Evolutionary conservation across 2,329 filamentous ascomycete genomes (phyloP).

Genomic region (Daldinia sp.): DNA sequence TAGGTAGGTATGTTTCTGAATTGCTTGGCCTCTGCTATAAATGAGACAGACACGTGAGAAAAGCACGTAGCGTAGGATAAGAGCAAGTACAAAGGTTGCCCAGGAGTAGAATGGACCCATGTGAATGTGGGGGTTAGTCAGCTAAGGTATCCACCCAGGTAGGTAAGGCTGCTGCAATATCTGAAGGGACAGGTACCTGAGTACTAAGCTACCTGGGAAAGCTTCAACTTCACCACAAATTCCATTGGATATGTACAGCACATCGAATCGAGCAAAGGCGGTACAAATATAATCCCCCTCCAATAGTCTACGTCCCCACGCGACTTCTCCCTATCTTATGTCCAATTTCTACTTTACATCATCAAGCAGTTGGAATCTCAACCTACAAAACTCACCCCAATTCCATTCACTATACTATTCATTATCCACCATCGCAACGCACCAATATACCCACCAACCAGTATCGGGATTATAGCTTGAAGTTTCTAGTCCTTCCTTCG

Average conservation of each 20-base stretch:
- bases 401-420: background rate
- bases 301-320: background rate
- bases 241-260: slow-evolving; percentile 2
- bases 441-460: background rate
- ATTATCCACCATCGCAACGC: background rate
- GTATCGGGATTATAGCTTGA: background rate
- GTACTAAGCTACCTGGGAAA: slow-evolving; percentile 14
- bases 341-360: too few species aligned
- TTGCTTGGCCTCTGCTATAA: background rate
- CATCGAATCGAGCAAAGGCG: background rate
- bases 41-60: slow-evolving; percentile 1
- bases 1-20: background rate
- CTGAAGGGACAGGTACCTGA: background rate
- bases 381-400: background rate
- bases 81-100: slow-evolving; percentile 1
- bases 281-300: slow-evolving; percentile 9
- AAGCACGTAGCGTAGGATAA: background rate
- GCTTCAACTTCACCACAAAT: slow-evolving; percentile 25
- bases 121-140: slow-evolving; percentile 20
- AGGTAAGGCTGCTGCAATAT: background rate
- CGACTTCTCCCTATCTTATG: background rate
- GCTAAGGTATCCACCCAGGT: background rate
- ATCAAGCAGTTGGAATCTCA: background rate
- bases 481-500: background rate
- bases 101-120: slow-evolving; percentile 3